Base-by-base conservation (phyloP, 2,329 filamentous ascomycete species). In the Cordyceps cicadae region DNA sequence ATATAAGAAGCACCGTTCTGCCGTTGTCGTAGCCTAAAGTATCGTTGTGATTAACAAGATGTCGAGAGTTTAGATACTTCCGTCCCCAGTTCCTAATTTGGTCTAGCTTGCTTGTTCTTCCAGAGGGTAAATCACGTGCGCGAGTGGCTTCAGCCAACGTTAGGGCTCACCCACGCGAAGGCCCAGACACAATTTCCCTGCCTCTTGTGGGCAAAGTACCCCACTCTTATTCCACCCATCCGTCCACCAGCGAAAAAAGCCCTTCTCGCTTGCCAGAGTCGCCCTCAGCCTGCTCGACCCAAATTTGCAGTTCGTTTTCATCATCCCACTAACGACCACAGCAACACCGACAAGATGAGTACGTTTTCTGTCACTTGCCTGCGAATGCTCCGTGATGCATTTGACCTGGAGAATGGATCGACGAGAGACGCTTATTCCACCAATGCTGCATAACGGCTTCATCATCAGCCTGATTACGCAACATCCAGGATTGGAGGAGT, bases 301-400 rank as follows among this genome's bases (percentile, higher is more conserved):
- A 61, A 61, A 55, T 59, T 59, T 53, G 48, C 56, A 53, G 45
- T 50, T 51, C 54, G 52, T 41, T 48, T 54, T 62, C 43, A 67
- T 69, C 69, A 71, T 71, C 71, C 71, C 69, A 72, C 73, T 59
- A 64, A 71, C 71, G 70, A 66, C 71, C 68, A 72, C 57, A 72
- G 68, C 68, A 75, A 70, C 69, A 78, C 76, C 76, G 79, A 73
- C 78, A 82, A 81, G 77, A 82, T 82, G 80, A 82, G 80, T 82
- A 81, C 70, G 80, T 82, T 62, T 26, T 52, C 62, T 61, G 62
- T 63, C 48, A 54, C 55, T 51, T 43, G 21, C 50, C 37, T 49
- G n/a, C 26, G 24, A 9, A 5, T 14, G 24, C 39, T 34, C 15
- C 12, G 39, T 45, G 49, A 53, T 45, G n/a, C 9, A 52, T 59